phyloP scores from a whole-genome alignment of 768 basidiomycete genomes.

The Mycena epipterygia region DNA sequence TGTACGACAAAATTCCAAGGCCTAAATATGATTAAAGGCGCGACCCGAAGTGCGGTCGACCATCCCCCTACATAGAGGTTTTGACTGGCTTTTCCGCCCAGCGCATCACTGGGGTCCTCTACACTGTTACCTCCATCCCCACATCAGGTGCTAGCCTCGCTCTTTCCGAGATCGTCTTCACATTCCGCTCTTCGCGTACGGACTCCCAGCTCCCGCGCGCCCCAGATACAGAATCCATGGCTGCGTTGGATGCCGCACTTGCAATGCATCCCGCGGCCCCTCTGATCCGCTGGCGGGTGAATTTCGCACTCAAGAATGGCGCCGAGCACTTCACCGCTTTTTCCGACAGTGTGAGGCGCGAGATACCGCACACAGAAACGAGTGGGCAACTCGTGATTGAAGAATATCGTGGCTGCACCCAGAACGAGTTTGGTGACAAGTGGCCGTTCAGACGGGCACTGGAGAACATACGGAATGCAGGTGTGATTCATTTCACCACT shows the following conservation, averaged over 20 bases:
- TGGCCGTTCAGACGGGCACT: no score
- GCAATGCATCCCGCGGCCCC: not conserved
- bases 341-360: no score
- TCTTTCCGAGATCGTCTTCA: not conserved
- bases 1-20: no score
- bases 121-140: not conserved
- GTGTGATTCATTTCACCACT: no score
- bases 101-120: not conserved
- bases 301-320: not conserved
- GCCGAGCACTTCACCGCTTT: not conserved
- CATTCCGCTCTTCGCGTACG: not conserved
- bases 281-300: not conserved
- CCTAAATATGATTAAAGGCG: no score
- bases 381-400: no score
- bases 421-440: no score
- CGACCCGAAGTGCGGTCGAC: not conserved
- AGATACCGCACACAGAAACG: no score
- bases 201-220: not conserved
- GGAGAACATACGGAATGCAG: no score
- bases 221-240: not conserved
- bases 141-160: not conserved
- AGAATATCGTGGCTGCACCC: no score
- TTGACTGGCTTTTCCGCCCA: not conserved
- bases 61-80: not conserved
- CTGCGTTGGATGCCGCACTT: not conserved